Evolutionary conservation across 495 filamentous ascomycete genomes (phyloP), one percentile per base, ranked within the genome.

Genomic region (Tuber umbilicatum): DNA sequence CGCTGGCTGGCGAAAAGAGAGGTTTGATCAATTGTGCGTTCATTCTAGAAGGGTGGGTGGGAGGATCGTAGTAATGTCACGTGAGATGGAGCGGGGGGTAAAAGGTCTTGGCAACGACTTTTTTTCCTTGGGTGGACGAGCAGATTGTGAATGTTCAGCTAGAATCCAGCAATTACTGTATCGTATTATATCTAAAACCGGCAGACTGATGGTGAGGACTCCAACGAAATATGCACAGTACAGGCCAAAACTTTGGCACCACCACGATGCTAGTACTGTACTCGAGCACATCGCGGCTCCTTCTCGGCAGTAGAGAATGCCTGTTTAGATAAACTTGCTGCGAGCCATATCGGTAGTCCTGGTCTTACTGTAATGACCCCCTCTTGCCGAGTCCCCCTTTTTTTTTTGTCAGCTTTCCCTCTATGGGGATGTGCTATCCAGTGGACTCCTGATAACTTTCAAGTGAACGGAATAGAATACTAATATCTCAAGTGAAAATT

Each of bases 51-150:
- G 45, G 45, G 45, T 43, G 42, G 42, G 9, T 35, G 55, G 27
- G 55, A 64, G 55, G 27, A 27, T 35, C 14, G 14, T 64, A 14
- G 55, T 35, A 35, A 35, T 64, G 31, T 64, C 55, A 64, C 27
- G 27, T 64, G 55, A 19, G 12, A 64, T 64, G 27, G 55, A 64
- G 55, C 23, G n/a, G 27, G n/a, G 27, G 45, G 27, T 64, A 27
- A 2, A 64, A 64, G 55, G 27, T 64, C 55, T 64, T 64, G 55
- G 55, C 55, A 64, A 64, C 27, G 55, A 64, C 55, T 64, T 27
- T 55, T 50, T 47, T 47, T 40, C 39, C 21, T 47, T 60, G 31
- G 27, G 5, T n/a, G n/a, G n/a, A n/a, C n/a, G n/a, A n/a, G n/a
- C n/a, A n/a, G n/a, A n/a, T n/a, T n/a, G 27, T 12, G n/a, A 5